phyloP scores from a whole-genome alignment of 768 basidiomycete species.

The Rhodotorula taiwanensis region DNA sequence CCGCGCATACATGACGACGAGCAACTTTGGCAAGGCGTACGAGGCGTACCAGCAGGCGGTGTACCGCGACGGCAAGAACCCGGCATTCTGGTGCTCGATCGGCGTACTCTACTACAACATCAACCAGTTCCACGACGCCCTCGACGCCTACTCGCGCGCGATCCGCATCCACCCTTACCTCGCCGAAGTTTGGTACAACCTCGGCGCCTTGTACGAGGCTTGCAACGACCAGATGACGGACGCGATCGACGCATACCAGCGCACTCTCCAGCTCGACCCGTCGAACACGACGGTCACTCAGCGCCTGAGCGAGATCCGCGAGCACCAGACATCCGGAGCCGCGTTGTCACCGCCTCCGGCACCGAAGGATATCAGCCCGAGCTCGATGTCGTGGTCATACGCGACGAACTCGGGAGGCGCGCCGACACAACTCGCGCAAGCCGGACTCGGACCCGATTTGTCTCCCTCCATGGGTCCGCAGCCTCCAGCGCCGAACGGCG shows the following conservation, averaged over 20 bases:
- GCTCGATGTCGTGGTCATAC: slow-evolving; percentile 33
- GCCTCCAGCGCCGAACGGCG: background rate
- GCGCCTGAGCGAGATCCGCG: slow-evolving; percentile 34
- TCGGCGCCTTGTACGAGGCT: slow-evolving; percentile 91
- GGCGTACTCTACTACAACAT: slow-evolving; percentile 99
- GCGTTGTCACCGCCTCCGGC: slow-evolving; percentile 30
- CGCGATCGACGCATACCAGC: slow-evolving; percentile 94
- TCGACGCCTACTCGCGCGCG: slow-evolving; percentile 97
- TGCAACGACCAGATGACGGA: slow-evolving; percentile 99
- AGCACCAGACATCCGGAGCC: slow-evolving; percentile 32
- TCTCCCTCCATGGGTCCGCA: slow-evolving; percentile 10
- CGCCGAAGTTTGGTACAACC: slow-evolving; percentile 88
- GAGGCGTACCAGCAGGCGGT: slow-evolving; percentile 99
- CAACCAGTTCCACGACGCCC: slow-evolving; percentile 96
- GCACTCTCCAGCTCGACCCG: slow-evolving; percentile 90
- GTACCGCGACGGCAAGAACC: slow-evolving; percentile 96
- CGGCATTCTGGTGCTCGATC: slow-evolving; percentile 99
- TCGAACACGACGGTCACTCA: slow-evolving; percentile 72
- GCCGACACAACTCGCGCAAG: slow-evolving; percentile 17
- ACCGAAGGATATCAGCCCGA: slow-evolving; percentile 39
- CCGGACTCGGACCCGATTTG: slow-evolving; percentile 24
- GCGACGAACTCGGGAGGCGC: slow-evolving; percentile 32
- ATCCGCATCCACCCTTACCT: slow-evolving; percentile 99
- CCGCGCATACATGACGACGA: slow-evolving; percentile 95
- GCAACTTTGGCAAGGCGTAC: slow-evolving; percentile 98